phyloP scores from a whole-genome alignment of 2,329 filamentous ascomycete species.

The Fusarium decemcellulare region DNA sequence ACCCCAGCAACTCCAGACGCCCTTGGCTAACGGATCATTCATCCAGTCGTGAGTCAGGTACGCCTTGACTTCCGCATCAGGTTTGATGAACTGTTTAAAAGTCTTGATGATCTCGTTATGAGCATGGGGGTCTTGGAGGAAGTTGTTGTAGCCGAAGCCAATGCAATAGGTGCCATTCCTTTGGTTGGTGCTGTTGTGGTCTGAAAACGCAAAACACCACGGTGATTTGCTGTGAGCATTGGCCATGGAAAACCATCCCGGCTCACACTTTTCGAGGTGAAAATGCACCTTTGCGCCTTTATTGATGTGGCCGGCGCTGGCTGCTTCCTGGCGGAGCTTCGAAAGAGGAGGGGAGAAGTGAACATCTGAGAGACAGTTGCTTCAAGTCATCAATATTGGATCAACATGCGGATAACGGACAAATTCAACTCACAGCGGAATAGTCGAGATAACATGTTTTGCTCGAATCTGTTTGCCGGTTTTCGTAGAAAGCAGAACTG shows the following conservation, averaged over 20 bases:
- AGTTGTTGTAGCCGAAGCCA: conserved; percentile 28
- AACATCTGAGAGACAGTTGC: conserved; percentile 14
- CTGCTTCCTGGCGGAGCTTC: conserved; percentile 20
- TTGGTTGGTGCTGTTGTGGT: conserved; percentile 32
- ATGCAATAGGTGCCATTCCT: conserved; percentile 34
- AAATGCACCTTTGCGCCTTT: conserved; percentile 33
- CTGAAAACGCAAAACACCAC: conserved; percentile 33
- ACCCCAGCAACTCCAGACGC: conserved; percentile 39
- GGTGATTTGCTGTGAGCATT: conserved; percentile 16
- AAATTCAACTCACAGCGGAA: conserved; percentile 28
- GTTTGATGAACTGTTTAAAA: conserved; percentile 24
- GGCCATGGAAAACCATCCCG: conserved; percentile 25
- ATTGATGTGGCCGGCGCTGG: conserved; percentile 22
- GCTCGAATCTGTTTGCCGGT: conserved; percentile 10
- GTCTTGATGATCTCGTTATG: neutral
- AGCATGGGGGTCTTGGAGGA: conserved; percentile 5
- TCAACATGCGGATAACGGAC: neutral
- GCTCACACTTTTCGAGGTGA: conserved; percentile 6
- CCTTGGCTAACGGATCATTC: conserved; percentile 28
- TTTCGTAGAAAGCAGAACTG: conserved; percentile 14
- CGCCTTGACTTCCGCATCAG: conserved; percentile 19
- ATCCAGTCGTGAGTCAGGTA: conserved; percentile 42
- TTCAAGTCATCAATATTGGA: neutral
- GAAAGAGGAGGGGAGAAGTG: conserved; percentile 4
- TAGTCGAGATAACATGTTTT: conserved; percentile 23